Evolutionary conservation across 768 basidiomycete genomes (phyloP).

Genomic region (Boletus sp.): DNA sequence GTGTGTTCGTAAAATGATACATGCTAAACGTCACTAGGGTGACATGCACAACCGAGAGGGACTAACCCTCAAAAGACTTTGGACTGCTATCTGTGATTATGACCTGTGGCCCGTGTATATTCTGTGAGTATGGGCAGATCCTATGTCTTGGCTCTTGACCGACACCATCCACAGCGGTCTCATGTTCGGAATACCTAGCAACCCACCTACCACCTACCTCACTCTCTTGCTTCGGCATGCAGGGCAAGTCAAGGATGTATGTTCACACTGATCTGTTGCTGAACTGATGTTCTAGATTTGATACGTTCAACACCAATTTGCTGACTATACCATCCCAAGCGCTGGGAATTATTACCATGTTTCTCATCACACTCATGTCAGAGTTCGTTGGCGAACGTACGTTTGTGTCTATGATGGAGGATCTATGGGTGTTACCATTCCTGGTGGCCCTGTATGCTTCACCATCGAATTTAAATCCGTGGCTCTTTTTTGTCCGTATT

Average conservation of each 20-base stretch:
- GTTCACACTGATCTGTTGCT: neutral
- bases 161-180: constrained; percentile 38
- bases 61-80: constrained; percentile 47
- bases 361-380: constrained; percentile 47
- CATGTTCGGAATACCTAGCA: constrained; percentile 49
- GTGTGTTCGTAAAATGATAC: neutral
- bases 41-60: constrained; percentile 75
- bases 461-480: too few species aligned
- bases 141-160: neutral
- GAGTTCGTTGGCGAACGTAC: constrained; percentile 55
- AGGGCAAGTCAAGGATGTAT: constrained; percentile 7
- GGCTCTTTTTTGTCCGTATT: too few species aligned
- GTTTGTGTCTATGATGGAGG: constrained; percentile 50
- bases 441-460: constrained; percentile 48
- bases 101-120: constrained; percentile 69
- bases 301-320: constrained; percentile 59
- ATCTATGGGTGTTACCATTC: constrained; percentile 62
- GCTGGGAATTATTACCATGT: constrained; percentile 52
- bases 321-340: constrained; percentile 57
- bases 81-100: constrained; percentile 56
- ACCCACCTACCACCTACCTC: constrained; percentile 53
- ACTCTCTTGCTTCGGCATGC: constrained; percentile 39
- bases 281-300: constrained; percentile 39
- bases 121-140: constrained; percentile 25
- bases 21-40: constrained; percentile 6